Percentiles rank a stretch among this genome's conserved stretches.
Evolutionary conservation across 2,329 filamentous ascomycete species (phyloP).

Genomic region (Zymoseptoria tritici): DNA sequence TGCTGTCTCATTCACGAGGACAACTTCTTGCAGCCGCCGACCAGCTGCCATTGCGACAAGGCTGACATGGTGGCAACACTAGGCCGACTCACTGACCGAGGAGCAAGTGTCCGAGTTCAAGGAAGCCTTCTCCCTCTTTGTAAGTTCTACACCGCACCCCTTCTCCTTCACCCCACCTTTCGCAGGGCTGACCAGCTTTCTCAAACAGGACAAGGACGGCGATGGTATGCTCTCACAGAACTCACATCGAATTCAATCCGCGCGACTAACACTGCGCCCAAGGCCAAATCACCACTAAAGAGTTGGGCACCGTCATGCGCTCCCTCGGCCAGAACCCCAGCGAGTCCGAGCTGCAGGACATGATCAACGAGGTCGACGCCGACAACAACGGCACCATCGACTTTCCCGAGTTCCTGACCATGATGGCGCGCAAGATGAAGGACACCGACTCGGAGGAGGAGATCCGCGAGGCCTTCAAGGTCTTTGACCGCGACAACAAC

Average conservation of each 20-base stretch:
- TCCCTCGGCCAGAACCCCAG: constrained; percentile 57
- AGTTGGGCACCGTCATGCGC: constrained; percentile 57
- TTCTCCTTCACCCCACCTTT: constrained; percentile 1
- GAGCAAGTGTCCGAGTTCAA: constrained; percentile 99
- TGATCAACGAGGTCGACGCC: constrained; percentile 60
- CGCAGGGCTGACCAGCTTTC: constrained; percentile 15
- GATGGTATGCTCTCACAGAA: constrained; percentile 41
- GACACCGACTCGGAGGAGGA: constrained; percentile 57
- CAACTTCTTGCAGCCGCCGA: not conserved
- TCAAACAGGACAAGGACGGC: constrained; percentile 49
- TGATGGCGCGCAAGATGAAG: constrained; percentile 59
- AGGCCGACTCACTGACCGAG: constrained; percentile 98
- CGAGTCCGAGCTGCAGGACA: constrained; percentile 56
- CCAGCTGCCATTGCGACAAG: constrained; percentile 2
- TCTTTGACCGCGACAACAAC: constrained; percentile 60
- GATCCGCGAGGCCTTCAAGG: constrained; percentile 58
- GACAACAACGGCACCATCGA: constrained; percentile 60
- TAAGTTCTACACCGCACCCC: constrained; percentile 50
- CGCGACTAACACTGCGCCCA: constrained; percentile 4
- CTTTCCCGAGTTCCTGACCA: constrained; percentile 59
- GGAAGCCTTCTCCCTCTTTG: constrained; percentile 99
- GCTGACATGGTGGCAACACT: constrained; percentile 17
- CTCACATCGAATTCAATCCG: not conserved
- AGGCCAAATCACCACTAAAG: constrained; percentile 58
- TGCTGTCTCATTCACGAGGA: constrained; percentile 3